Evolutionary conservation across 2,329 filamentous ascomycete genomes (phyloP).

Genomic region (Ophiostoma sp.): DNA sequence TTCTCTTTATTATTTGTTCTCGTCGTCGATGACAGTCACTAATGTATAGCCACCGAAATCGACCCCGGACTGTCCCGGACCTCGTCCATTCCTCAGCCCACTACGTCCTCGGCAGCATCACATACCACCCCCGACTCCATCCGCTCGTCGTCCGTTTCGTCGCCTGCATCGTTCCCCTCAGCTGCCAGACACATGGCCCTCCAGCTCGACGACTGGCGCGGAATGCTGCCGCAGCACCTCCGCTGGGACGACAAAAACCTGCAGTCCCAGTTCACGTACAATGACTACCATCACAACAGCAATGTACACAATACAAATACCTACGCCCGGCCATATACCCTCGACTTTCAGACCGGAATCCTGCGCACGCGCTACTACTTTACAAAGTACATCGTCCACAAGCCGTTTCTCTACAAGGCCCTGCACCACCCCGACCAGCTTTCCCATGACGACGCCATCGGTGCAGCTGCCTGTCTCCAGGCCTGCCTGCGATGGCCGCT

Average conservation of each 20-base stretch:
- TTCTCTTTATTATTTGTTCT: too few species aligned
- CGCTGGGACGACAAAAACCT: slow-evolving; percentile 54
- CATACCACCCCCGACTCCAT: not conserved
- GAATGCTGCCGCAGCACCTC: slow-evolving; percentile 48
- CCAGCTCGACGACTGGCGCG: slow-evolving; percentile 55
- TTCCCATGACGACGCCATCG: slow-evolving; percentile 49
- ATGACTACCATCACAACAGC: not conserved
- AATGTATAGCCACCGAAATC: not conserved
- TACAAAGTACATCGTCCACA: slow-evolving; percentile 52
- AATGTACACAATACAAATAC: not conserved
- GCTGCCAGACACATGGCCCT: slow-evolving; percentile 37
- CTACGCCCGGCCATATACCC: slow-evolving; percentile 36
- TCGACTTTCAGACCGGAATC: slow-evolving; percentile 53
- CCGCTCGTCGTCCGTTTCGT: slow-evolving; percentile 37
- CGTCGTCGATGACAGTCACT: not conserved
- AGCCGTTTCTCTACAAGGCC: slow-evolving; percentile 56
- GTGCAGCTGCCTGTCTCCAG: slow-evolving; percentile 53
- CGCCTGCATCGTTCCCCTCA: slow-evolving; percentile 34
- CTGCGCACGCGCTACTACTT: slow-evolving; percentile 56
- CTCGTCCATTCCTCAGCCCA: slow-evolving; percentile 25
- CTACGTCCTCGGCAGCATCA: not conserved
- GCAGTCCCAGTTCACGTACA: slow-evolving; percentile 33
- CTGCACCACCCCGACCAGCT: slow-evolving; percentile 52
- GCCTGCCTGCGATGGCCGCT: slow-evolving; percentile 57
- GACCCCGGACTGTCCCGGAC: not conserved